phyloP scores from a whole-genome alignment of 768 basidiomycete species.

The Rhodocollybia butyracea region DNA sequence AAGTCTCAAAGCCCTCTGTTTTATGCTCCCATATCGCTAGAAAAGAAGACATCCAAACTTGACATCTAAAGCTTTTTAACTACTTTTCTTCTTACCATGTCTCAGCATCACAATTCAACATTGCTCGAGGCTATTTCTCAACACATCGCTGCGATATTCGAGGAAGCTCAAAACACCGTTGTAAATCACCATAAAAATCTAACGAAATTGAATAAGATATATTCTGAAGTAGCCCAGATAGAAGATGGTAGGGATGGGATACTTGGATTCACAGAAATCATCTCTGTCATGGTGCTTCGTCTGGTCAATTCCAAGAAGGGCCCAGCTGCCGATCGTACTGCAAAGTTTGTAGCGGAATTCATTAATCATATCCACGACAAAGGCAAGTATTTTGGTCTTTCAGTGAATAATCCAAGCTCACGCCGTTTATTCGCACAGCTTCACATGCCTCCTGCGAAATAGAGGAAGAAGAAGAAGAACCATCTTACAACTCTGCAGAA shows the following conservation, averaged over 20 bases:
- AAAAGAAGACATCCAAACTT: no score
- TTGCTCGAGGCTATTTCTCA: neutral
- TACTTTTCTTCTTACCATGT: no score
- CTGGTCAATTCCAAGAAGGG: conserved; percentile 77
- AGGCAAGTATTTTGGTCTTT: conserved; percentile 45
- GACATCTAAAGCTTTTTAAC: no score
- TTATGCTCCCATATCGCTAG: no score
- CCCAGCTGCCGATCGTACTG: conserved; percentile 63
- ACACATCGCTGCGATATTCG: conserved; percentile 65
- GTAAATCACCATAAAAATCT: conserved; percentile 90
- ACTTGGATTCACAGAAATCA: conserved; percentile 67
- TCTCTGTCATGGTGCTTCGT: conserved; percentile 57
- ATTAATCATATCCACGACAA: conserved; percentile 72
- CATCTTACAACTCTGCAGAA: conserved; percentile 60
- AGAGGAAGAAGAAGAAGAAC: conserved; percentile 40
- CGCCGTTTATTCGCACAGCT: no score
- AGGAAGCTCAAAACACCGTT: conserved; percentile 68
- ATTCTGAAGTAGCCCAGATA: conserved; percentile 55
- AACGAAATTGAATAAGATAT: conserved; percentile 77
- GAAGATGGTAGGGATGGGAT: conserved; percentile 62
- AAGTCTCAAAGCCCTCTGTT: no score
- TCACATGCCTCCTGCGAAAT: conserved; percentile 24
- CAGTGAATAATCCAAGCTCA: no score
- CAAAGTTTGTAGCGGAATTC: conserved; percentile 83
- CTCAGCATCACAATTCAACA: no score